phyloP scores from a whole-genome alignment of 2,329 filamentous ascomycete genomes.

The Colletotrichum sp. region DNA sequence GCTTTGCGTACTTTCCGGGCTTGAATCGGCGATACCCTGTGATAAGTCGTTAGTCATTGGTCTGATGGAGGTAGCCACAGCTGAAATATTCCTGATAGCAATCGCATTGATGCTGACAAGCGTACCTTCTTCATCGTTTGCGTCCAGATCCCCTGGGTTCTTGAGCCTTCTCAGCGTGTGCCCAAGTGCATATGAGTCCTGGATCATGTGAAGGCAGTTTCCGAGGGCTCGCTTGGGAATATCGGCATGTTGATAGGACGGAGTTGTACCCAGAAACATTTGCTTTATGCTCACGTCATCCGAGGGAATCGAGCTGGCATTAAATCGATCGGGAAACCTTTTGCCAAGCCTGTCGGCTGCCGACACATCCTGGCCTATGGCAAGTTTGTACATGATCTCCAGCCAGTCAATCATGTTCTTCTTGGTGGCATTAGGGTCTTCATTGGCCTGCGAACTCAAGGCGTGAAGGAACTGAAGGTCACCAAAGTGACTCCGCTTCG shows the following conservation, averaged over 20 bases:
- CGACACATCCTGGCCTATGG: background rate
- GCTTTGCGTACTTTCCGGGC: background rate
- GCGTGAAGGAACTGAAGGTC: background rate
- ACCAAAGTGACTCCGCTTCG: background rate
- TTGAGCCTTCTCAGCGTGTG: background rate
- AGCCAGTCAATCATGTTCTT: background rate
- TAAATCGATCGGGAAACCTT: background rate
- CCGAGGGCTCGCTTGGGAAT: background rate
- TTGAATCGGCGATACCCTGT: background rate
- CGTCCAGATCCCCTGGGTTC: background rate
- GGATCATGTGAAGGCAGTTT: background rate
- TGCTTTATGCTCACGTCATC: background rate
- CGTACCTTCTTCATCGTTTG: background rate
- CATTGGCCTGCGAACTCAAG: background rate
- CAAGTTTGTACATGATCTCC: background rate
- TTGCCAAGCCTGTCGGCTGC: background rate
- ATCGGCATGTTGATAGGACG: background rate
- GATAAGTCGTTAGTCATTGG: background rate
- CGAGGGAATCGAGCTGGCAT: background rate
- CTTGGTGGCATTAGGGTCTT: background rate
- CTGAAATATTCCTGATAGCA: background rate
- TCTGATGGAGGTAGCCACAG: background rate
- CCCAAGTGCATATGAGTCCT: background rate
- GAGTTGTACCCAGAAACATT: background rate
- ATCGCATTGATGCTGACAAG: background rate